Conservation (phyloP, 2,329 filamentous ascomycete species). For the Fusarium proliferatum region DNA sequence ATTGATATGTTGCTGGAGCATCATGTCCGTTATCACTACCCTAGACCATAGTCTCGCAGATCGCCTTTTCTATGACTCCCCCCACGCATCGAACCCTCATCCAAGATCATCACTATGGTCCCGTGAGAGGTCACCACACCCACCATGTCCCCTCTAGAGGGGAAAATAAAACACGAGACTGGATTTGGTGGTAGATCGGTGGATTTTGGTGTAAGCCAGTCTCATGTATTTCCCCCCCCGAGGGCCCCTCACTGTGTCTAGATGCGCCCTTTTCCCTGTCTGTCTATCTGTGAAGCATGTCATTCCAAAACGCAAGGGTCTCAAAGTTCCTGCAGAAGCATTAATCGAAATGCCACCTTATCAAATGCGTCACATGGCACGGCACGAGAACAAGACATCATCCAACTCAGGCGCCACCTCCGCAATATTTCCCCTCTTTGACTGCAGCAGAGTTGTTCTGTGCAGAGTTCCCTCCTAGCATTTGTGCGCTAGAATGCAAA, state of each 20-base stretch:
- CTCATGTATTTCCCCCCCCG: too few relatives aligned
- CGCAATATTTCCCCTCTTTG: slow-evolving; percentile 13
- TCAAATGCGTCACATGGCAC: slow-evolving; percentile 33
- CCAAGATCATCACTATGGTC: slow-evolving; percentile 30
- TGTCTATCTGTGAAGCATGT: slow-evolving; percentile 17
- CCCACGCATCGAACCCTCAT: slow-evolving; percentile 21
- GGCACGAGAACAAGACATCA: slow-evolving; percentile 20
- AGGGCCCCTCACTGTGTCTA: background rate
- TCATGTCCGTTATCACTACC: slow-evolving; percentile 22
- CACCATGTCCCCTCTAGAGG: background rate
- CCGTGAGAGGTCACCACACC: slow-evolving; percentile 38
- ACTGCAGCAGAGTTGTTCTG: slow-evolving; percentile 19
- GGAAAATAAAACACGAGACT: too few relatives aligned
- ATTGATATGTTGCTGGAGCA: background rate
- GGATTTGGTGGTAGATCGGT: too few relatives aligned
- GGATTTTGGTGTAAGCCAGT: too few relatives aligned
- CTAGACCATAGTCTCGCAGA: slow-evolving; percentile 20
- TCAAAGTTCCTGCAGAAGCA: slow-evolving; percentile 35
- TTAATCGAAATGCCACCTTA: slow-evolving; percentile 21
- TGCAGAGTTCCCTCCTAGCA: slow-evolving; percentile 20
- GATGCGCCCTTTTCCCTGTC: slow-evolving; percentile 25
- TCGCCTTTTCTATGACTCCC: background rate
- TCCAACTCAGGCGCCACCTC: slow-evolving; percentile 37
- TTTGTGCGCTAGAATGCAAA: slow-evolving; percentile 20
- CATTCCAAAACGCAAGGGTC: slow-evolving; percentile 30